These are phyloP conservation scores for Stenocarpella maydis DNA, from an alignment of 2,329 filamentous ascomycete genomes.

Conservation along the genomic window DNA sequence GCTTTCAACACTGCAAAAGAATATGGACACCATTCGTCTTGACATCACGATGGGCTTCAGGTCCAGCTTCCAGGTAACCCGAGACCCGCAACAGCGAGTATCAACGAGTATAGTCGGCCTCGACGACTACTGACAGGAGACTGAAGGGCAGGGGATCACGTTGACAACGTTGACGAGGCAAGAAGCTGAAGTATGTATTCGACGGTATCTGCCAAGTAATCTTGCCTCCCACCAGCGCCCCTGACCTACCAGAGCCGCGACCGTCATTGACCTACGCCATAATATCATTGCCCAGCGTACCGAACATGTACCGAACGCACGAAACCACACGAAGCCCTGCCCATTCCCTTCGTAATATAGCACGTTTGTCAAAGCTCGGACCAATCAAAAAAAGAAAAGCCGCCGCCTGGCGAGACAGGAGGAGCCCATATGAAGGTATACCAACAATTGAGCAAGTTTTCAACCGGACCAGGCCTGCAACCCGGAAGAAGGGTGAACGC, in stretches of 20 bases:
- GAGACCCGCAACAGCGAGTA: neutral
- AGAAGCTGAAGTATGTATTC: slow-evolving; percentile 15
- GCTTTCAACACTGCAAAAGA: neutral
- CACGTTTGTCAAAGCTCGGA: neutral
- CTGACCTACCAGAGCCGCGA: neutral
- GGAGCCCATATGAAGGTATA: neutral
- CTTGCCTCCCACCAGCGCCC: neutral
- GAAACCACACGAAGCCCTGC: neutral
- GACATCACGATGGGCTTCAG: neutral
- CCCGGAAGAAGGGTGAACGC: neutral
- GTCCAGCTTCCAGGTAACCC: neutral
- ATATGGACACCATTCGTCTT: neutral
- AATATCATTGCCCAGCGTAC: neutral
- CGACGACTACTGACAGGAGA: neutral
- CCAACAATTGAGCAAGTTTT: neutral
- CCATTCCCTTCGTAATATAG: neutral
- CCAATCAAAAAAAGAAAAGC: neutral
- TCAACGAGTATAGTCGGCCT: neutral
- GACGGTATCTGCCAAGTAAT: slow-evolving; percentile 14
- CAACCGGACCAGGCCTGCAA: neutral
- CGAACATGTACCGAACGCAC: neutral
- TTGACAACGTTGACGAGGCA: neutral
- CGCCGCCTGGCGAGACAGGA: neutral
- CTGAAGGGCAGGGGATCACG: neutral
- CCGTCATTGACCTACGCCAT: neutral